Base-by-base conservation (phyloP, 495 filamentous ascomycete species). In the Staphylotrichum tortipilum region DNA sequence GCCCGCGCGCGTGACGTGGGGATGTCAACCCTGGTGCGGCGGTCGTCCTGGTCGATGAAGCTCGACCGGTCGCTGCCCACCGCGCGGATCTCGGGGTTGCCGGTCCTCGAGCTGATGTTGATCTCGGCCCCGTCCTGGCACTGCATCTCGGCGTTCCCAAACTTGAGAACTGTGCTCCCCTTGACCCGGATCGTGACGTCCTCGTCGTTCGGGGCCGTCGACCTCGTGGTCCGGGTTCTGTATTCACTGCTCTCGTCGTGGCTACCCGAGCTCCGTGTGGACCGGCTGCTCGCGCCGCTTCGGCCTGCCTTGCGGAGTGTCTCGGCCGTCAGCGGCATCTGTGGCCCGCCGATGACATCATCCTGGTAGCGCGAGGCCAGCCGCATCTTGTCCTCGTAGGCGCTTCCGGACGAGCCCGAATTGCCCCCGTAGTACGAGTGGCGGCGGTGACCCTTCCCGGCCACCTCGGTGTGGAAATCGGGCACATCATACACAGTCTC, bases 241-340 rank as follows among this genome's bases (percentile, higher is more conserved):
- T 73, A 78, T 19, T 79, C 77, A n/a, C n/a, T n/a, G 57, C 75
- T 78, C 52, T 79, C 77, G 55, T 79, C 76, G 48, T 68, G 74
- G 52, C 75, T 78, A 7, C 55, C 70, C 36, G 66, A 77, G 63
- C 72, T 77, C 41, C 70, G 66, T 15, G 74, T 78, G 28, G 74
- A 76, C 19, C 71, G 64, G 59, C 75, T 77, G 62, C 74, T 76
- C 15, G 59, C 61, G 31, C 64, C 69, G 41, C 65, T 69, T 44
- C 66, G 69, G 52, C 50, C 63, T 28, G 62, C 69, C 49, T 65
- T 69, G 58, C 64, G 67, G n/a, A 79, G 61, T 8, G 67, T 58
- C 36, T 78, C 77, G 2, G 70, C 73, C 3, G 77, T 79, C 23
- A 79, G 53, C 17, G 69, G 68, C 40, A 69, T 50, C 29, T 54